Conservation (phyloP, 352 stramenopile species). For the Globisporangium iwayamae region DNA sequence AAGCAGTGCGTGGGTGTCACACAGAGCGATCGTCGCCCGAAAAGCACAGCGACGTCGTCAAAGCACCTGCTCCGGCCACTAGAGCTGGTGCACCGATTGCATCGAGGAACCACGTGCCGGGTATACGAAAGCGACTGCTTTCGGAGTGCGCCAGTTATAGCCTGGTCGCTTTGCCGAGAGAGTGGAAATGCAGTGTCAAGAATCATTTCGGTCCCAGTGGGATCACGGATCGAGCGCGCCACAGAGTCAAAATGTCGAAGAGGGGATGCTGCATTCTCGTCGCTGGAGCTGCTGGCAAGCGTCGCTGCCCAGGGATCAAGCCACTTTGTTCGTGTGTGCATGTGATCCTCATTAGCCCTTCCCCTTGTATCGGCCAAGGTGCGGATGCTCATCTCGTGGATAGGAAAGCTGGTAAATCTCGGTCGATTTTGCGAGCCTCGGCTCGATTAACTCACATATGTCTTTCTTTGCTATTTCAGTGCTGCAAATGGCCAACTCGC, state of each 20-base stretch:
- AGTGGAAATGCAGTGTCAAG: no score
- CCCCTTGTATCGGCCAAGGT: no score
- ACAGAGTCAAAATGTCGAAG: background rate
- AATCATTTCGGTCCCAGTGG: background rate
- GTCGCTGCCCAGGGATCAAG: slow-evolving; percentile 6
- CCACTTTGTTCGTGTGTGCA: no score
- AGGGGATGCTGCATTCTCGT: background rate
- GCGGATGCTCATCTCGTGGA: no score
- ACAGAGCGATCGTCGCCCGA: background rate
- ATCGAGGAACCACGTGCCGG: background rate
- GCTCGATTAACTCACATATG: background rate
- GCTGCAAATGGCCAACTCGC: background rate
- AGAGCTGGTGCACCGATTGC: background rate
- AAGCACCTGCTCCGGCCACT: background rate
- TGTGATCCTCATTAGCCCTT: background rate
- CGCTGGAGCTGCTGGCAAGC: slow-evolving; percentile 6
- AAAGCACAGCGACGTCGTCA: background rate
- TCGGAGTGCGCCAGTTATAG: no score
- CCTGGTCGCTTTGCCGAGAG: background rate
- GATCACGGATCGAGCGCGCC: background rate
- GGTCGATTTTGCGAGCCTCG: background rate
- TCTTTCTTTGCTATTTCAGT: background rate
- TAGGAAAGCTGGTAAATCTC: no score
- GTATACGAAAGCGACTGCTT: no score
- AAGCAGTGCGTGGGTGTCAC: background rate